Evolutionary conservation across 1,284 basidiomycete genomes (phyloP), one percentile per base, ranked within the genome.

Genomic region (Microbotryum lychnidis-dioicae): DNA sequence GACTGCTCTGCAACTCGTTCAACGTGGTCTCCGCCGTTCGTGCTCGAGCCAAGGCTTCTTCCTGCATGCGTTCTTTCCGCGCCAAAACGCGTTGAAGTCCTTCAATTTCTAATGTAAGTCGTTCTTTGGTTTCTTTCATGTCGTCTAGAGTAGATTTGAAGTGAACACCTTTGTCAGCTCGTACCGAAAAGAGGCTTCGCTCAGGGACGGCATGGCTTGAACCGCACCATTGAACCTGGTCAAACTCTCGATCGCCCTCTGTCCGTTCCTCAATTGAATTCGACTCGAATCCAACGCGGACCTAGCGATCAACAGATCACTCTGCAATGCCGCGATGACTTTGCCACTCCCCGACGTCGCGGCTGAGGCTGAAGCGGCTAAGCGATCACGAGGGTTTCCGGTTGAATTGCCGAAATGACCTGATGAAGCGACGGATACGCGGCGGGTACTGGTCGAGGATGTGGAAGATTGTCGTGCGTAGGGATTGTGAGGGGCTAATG

Each of bases 51-150:
- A 75, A 69, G 21, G 72, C 69, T 50, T 92, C 89, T 74, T 88
- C 85, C 62, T 90, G 75, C 59, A 91, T 73, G 61, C 90, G 80
- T 75, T 92, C 89, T 73, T 92, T 92, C 60, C 89, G 80, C 29
- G 87, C 82, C 12, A 92, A 84, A 20, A 91, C 88, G 68, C 88
- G 87, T 70, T 88, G 89, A 63, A 90, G 74, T 2, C 84, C 84
- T 73, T 92, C 89, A 71, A 89, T 91, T 76, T 92, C 90, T 56
- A 89, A 73, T 58, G 87, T 76, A 59, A 91, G 75, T 52, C 89
- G 79, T 72, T 90, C 87, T 65, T 89, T 80, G 1, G 83, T 84
- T 70, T 90, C 88, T 70, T 89, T 90, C 73, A 91, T 75, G 74
- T 92, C 90, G 72, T 92, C 90, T 50, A 83, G 84, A 21, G 0